Conservation (phyloP, 352 stramenopile species). For the Phytopythium chamaehyphon region DNA sequence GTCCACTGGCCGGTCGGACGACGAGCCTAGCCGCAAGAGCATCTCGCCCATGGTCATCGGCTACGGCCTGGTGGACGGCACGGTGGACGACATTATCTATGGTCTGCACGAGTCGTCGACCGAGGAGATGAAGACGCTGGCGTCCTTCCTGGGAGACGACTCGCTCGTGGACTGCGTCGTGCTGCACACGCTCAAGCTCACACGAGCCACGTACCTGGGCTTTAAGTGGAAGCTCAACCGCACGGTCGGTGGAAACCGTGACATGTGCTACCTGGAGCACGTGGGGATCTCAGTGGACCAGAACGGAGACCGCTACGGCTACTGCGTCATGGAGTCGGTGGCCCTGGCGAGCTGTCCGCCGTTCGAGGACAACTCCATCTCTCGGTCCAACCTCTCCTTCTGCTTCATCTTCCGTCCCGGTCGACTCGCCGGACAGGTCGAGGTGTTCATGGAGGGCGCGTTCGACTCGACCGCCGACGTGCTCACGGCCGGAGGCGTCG, state of each 20-base stretch:
- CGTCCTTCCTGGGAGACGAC: conserved; percentile 44
- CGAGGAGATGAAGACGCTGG: conserved; percentile 56
- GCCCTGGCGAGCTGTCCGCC: conserved; percentile 49
- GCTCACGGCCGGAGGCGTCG: conserved; percentile 58
- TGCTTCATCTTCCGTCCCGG: conserved; percentile 68
- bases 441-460: conserved; percentile 70
- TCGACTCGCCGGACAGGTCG: conserved; percentile 41
- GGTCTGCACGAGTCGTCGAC: conserved; percentile 45
- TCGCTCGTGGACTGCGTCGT: conserved; percentile 62
- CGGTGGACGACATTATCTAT: conserved; percentile 52
- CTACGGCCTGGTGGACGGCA: conserved; percentile 39
- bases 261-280: conserved; percentile 68
- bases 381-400: conserved; percentile 63
- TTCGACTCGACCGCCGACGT: conserved; percentile 61
- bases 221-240: conserved; percentile 74
- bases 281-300: conserved; percentile 53
- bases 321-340: conserved; percentile 62
- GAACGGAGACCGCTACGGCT: conserved; percentile 55
- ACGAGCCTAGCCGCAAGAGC: conserved; percentile 39
- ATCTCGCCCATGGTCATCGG: conserved; percentile 42
- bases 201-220: conserved; percentile 51
- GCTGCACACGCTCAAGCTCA: conserved; percentile 50
- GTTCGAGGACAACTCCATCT: conserved; percentile 76
- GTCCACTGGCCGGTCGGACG: conserved; percentile 25
- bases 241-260: conserved; percentile 66